Conservation (phyloP, 1,139 yeast genomes). For the Fermentozyma sake region DNA sequence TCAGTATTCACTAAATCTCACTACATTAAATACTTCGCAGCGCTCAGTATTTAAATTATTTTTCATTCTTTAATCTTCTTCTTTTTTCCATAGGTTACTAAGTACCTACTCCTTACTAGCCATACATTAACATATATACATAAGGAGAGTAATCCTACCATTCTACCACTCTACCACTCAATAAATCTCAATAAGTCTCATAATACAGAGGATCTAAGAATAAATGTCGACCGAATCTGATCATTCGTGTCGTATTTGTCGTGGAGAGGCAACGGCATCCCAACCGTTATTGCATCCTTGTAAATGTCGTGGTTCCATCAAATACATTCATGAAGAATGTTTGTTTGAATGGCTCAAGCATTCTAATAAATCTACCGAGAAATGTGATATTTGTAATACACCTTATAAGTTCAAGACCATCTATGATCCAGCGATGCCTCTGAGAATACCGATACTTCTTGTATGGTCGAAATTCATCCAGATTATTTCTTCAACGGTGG, state of each 20-base stretch:
- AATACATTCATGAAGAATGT: constrained; percentile 90
- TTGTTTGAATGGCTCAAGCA: constrained; percentile 79
- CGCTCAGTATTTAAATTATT: too few relatives aligned
- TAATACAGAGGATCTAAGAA: too few relatives aligned
- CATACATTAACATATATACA: too few relatives aligned
- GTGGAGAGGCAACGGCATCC: constrained; percentile 76
- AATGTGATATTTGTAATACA: constrained; percentile 88
- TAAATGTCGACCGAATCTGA: too few relatives aligned
- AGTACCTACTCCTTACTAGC: too few relatives aligned
- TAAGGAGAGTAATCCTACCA: too few relatives aligned
- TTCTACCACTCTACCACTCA: too few relatives aligned
- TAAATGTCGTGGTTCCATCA: constrained; percentile 88
- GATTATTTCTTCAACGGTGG: constrained; percentile 21
- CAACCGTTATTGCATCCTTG: constrained; percentile 93
- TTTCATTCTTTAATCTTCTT: too few relatives aligned
- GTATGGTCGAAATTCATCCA: constrained; percentile 36
- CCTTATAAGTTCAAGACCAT: constrained; percentile 70
- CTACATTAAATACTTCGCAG: too few relatives aligned
- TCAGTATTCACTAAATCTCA: too few relatives aligned
- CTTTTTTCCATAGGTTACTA: too few relatives aligned
- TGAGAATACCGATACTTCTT: constrained; percentile 49
- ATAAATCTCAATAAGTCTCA: too few relatives aligned
- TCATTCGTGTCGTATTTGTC: constrained; percentile 81
- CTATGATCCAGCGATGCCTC: constrained; percentile 70
- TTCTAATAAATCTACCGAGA: constrained; percentile 55